phyloP scores from a whole-genome alignment of 176 grass and related monocot species.

The Lolium multiflorum region DNA sequence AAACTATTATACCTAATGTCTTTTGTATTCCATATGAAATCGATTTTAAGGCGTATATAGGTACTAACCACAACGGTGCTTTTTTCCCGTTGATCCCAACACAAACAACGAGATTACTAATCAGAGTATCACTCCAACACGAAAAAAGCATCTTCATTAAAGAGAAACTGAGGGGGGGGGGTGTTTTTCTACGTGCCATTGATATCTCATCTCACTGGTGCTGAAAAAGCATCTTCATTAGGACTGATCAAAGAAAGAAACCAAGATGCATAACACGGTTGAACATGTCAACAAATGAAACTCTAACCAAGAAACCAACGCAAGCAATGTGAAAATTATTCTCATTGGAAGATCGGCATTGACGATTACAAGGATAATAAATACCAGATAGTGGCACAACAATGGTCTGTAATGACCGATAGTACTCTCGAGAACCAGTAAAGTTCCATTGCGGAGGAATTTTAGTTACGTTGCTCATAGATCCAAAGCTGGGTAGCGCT shows the following conservation, averaged over 20 bases:
- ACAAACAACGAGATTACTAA: background rate
- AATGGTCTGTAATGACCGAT: background rate
- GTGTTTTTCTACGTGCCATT: background rate
- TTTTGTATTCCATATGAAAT: no score
- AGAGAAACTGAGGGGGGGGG: background rate
- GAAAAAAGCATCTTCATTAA: background rate
- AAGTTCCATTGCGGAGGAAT: background rate
- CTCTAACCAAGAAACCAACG: background rate
- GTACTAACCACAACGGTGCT: no score
- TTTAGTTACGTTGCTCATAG: background rate
- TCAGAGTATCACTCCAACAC: background rate
- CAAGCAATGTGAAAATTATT: background rate
- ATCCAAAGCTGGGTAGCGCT: background rate
- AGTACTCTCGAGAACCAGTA: background rate
- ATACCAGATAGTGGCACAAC: background rate
- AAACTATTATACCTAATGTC: no score
- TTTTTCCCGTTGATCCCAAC: background rate
- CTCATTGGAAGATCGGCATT: background rate
- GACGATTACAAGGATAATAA: background rate
- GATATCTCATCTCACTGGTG: background rate
- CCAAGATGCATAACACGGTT: background rate
- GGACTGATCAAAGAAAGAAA: background rate
- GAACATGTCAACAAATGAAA: background rate
- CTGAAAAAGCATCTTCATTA: background rate
- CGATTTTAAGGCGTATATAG: no score